phyloP scores from a whole-genome alignment of 768 basidiomycete species.

The Rhizopogon vinicolor region DNA sequence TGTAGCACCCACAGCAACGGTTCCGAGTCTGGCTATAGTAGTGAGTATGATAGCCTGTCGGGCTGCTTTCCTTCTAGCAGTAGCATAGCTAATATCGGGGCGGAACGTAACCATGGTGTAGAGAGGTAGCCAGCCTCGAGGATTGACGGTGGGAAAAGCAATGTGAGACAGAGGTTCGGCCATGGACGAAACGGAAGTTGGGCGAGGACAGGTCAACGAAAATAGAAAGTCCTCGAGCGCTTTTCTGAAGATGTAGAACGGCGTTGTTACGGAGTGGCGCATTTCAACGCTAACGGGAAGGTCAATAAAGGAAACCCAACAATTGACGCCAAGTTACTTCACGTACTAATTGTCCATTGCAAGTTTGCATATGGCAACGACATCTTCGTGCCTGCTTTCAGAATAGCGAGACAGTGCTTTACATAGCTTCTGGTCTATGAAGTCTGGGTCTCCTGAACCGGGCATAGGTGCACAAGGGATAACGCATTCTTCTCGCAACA shows the following conservation, averaged over 20 bases:
- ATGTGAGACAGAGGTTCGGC: conserved; percentile 41
- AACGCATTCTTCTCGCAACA: conserved; percentile 71
- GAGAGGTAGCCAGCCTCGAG: conserved; percentile 83
- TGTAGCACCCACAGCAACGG: conserved; percentile 37
- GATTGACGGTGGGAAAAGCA: conserved; percentile 56
- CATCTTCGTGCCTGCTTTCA: conserved; percentile 77
- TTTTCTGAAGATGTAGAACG: conserved; percentile 74
- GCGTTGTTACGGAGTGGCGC: conserved; percentile 87
- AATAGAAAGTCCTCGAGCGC: conserved; percentile 73
- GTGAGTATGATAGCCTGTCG: conserved; percentile 65
- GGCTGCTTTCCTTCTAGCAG: conserved; percentile 64
- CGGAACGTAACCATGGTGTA: conserved; percentile 99
- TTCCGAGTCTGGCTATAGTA: conserved; percentile 44
- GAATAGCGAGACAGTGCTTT: conserved; percentile 77
- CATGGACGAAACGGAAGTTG: conserved; percentile 42
- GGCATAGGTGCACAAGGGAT: conserved; percentile 34
- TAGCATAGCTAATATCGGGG: conserved; percentile 89
- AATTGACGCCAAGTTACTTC: conserved; percentile 15
- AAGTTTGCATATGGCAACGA: conserved; percentile 85
- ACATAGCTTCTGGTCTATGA: conserved; percentile 53
- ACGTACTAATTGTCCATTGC: conserved; percentile 98
- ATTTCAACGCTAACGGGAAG: conserved; percentile 72
- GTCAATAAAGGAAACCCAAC: conserved; percentile 18
- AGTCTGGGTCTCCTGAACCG: conserved; percentile 17
- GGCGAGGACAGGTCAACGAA: conserved; percentile 48